phyloP scores from a whole-genome alignment of 768 basidiomycete species.

The Panaeolus papilionaceus region DNA sequence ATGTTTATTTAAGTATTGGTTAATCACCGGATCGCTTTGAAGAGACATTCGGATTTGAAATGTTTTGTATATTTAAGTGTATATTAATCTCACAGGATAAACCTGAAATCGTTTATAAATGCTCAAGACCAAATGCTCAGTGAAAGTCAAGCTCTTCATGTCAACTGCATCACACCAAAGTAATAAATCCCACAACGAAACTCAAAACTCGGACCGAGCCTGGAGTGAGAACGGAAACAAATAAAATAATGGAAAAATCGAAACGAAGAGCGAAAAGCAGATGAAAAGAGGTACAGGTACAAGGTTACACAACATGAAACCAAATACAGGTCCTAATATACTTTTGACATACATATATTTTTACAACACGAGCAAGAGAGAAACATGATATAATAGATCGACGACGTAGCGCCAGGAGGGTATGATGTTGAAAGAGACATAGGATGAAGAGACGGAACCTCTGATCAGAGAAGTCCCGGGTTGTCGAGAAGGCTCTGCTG shows the following conservation, averaged over 20 bases:
- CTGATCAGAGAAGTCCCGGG: neutral
- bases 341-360: neutral
- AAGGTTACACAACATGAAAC: constrained; percentile 3
- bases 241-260: constrained; percentile 6
- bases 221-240: neutral
- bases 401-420: neutral
- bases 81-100: neutral
- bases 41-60: neutral
- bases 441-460: neutral
- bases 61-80: neutral
- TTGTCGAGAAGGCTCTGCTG: neutral
- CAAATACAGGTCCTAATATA: constrained; percentile 4
- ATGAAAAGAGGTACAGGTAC: constrained; percentile 4
- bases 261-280: neutral
- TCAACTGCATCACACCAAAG: neutral
- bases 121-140: no score
- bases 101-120: neutral
- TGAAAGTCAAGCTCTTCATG: no score
- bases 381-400: neutral
- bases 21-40: neutral
- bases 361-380: neutral
- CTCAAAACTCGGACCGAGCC: neutral
- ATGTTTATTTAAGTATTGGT: neutral
- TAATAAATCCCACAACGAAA: neutral
- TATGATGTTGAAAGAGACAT: neutral